A percentile compares a stretch with the other conserved stretches of the same genome.
Evolutionary conservation across 2,329 filamentous ascomycete genomes (phyloP).

Genomic region (Hymenoscyphus infarciens): DNA sequence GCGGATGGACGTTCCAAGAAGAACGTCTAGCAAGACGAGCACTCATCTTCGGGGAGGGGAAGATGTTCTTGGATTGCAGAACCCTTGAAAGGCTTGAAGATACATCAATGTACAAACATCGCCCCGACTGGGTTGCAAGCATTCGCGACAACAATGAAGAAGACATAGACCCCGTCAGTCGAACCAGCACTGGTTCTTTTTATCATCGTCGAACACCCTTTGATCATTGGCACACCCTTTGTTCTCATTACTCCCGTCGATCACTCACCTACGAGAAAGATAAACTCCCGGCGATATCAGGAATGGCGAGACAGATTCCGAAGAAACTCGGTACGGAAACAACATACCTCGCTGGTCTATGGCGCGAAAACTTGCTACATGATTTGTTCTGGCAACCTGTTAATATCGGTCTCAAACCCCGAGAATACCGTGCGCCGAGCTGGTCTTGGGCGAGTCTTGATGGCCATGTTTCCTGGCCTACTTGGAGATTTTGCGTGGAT

Average conservation of each 20-base stretch:
- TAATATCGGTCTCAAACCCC: neutral
- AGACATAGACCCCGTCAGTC: neutral
- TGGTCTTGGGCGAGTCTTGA: constrained; percentile 22
- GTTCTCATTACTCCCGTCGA: constrained; percentile 14
- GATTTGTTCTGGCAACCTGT: constrained; percentile 16
- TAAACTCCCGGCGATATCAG: constrained; percentile 20
- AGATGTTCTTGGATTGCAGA: constrained; percentile 23
- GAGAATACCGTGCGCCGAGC: constrained; percentile 15
- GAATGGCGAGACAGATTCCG: constrained; percentile 14
- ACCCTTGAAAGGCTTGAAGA: constrained; percentile 12
- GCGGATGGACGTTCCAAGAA: constrained; percentile 25
- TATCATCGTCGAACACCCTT: constrained; percentile 4
- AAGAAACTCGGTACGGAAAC: constrained; percentile 5
- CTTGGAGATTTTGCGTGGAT: constrained; percentile 8
- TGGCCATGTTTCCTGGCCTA: constrained; percentile 11
- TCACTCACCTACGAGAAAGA: constrained; percentile 16
- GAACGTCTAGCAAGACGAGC: constrained; percentile 18
- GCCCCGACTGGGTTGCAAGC: constrained; percentile 14
- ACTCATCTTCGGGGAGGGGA: constrained; percentile 20
- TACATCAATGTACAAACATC: constrained; percentile 8
- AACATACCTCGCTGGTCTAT: constrained; percentile 16
- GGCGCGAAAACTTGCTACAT: constrained; percentile 12
- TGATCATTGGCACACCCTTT: constrained; percentile 17
- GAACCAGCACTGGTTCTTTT: neutral
- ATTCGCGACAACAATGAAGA: neutral